These are phyloP conservation scores for Exophiala calicioides DNA, from an alignment of 2,329 filamentous ascomycete species.

Conservation along the genomic window DNA sequence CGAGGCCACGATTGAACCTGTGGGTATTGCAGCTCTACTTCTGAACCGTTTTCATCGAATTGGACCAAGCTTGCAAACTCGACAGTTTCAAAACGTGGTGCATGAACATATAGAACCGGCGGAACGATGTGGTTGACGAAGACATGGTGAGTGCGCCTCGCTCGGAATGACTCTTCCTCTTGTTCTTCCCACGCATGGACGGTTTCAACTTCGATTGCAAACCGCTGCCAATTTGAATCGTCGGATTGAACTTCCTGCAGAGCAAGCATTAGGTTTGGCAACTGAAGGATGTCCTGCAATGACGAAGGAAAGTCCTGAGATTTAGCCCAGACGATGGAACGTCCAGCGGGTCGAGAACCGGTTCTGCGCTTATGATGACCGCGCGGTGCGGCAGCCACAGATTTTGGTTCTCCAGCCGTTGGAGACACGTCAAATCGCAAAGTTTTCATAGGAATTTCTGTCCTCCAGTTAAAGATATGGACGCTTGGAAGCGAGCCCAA, in stretches of 20 bases:
- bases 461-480: conserved; percentile 18
- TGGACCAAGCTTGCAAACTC: conserved; percentile 14
- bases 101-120: conserved; percentile 10
- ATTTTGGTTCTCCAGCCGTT: conserved; percentile 5
- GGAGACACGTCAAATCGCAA: conserved; percentile 11
- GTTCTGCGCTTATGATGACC: conserved; percentile 1
- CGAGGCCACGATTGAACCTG: conserved; percentile 18
- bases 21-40: conserved; percentile 19
- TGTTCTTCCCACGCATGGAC: conserved; percentile 51
- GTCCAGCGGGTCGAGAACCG: background rate
- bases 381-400: background rate
- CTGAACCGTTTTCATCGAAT: conserved; percentile 15
- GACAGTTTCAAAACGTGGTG: background rate
- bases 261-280: conserved; percentile 10
- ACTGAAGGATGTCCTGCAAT: conserved; percentile 16
- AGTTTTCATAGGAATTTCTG: conserved; percentile 13
- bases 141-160: conserved; percentile 15
- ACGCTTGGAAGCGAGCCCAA: conserved; percentile 21
- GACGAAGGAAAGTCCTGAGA: conserved; percentile 19
- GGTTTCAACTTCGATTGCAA: conserved; percentile 46
- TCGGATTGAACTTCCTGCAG: conserved; percentile 12
- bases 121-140: conserved; percentile 30
- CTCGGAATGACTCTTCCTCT: conserved; percentile 1
- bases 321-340: conserved; percentile 17
- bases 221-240: conserved; percentile 21